Evolutionary conservation across 2,329 filamentous ascomycete genomes (phyloP), one percentile per base, ranked within the genome.

Genomic region (Paracamarosporium sp.): DNA sequence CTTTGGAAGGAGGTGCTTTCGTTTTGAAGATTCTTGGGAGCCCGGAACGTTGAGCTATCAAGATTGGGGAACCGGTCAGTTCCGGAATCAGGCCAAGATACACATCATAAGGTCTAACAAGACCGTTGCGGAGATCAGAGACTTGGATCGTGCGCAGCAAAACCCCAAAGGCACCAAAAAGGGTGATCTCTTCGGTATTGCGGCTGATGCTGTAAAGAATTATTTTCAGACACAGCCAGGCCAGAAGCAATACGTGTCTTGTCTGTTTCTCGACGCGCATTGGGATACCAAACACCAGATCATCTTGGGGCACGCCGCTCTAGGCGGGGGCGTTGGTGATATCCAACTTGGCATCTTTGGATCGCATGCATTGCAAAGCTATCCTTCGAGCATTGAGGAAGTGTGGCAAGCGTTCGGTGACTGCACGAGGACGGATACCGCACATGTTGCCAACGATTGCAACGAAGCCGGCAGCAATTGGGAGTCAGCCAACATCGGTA

Each of bases 21-120:
- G 93, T 41, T 93, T 96, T 61, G 95, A 98, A 68, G 95, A 99
- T 76, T 91, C 97, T 73, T 98, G 95, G 95, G 91, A 91, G 59
- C 87, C 88, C 2, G 93, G 93, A 7, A 91, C 91, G 1, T 83
- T 92, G 57, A 94, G 91, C 58, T 85, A 86, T 65, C 88, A 90
- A 36, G 95, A 98, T 72, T 82, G 83, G 60, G 85, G 88, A 53
- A 82, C 81, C 25, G 88, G 88, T 6, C 85, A 86, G 24, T 93
- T 95, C 87, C 89, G 94, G 60, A 97, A 92, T 31, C 93, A 98
- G 76, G 93, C 94, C 12, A 94, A 91, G 67, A 83, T 99, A 25
- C 94, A 98, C 74, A 78, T 98, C 54, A 88, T 99, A 63, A 87
- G 91, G 56, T 86, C 88, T 35, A 87, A 93, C 60, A 92, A 92